phyloP scores from a whole-genome alignment of 2,329 filamentous ascomycete species.

The Aspergillus novoparasiticus region DNA sequence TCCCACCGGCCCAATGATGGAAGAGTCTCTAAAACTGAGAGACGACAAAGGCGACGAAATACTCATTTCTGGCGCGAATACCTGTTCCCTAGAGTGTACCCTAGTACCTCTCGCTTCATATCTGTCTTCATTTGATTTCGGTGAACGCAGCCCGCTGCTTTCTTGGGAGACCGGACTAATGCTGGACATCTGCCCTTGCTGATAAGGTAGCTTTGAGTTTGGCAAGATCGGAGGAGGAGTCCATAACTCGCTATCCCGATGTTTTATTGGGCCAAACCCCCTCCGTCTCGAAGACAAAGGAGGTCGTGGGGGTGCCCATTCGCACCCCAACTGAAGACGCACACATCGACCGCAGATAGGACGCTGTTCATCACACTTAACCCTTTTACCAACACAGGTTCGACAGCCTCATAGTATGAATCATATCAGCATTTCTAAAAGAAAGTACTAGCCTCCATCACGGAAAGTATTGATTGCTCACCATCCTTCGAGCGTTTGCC shows the following conservation, averaged over 20 bases:
- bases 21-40: neutral
- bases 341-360: constrained; percentile 11
- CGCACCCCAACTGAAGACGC: constrained; percentile 10
- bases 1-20: neutral
- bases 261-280: constrained; percentile 15
- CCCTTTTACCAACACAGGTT: constrained; percentile 12
- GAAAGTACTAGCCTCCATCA: neutral
- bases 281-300: constrained; percentile 12
- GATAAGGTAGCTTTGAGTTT: neutral
- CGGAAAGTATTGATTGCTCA: neutral
- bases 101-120: neutral
- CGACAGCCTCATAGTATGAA: constrained; percentile 2
- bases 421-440: neutral
- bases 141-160: neutral
- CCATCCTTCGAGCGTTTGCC: constrained; percentile 14
- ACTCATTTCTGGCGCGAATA: neutral
- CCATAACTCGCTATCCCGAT: constrained; percentile 5
- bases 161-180: neutral
- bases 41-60: neutral
- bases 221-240: constrained; percentile 9
- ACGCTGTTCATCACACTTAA: constrained; percentile 16
- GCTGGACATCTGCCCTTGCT: neutral
- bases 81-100: neutral
- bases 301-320: constrained; percentile 10
- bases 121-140: neutral